Conservation (phyloP, 345 rosid genomes). For the Lumnitzera littorea region DNA sequence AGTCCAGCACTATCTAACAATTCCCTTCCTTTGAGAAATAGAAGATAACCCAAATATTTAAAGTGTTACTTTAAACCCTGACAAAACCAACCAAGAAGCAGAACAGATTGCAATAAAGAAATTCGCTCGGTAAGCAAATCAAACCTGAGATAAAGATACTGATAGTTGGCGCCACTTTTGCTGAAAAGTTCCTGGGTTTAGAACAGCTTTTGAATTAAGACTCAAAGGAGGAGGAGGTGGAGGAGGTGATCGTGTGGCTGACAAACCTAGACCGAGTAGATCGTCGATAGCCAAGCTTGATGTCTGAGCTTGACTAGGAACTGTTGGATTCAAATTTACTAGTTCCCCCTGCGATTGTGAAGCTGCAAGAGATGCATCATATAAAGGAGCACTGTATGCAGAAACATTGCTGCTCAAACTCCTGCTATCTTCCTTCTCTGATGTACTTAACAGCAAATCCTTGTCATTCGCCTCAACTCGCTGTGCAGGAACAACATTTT, state of each 20-base stretch:
- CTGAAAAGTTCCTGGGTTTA: constrained; percentile 80
- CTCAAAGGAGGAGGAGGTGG: constrained; percentile 57
- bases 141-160: constrained; percentile 61
- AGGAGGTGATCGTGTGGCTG: constrained; percentile 41
- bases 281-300: constrained; percentile 75
- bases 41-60: no score
- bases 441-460: constrained; percentile 70
- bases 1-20: no score
- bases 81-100: neutral
- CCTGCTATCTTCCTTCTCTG: constrained; percentile 74
- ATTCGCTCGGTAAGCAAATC: neutral
- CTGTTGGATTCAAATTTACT: constrained; percentile 34
- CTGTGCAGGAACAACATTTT: constrained; percentile 48
- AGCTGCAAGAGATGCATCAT: constrained; percentile 34
- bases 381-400: constrained; percentile 59
- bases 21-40: no score
- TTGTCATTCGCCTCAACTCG: constrained; percentile 83
- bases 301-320: constrained; percentile 25
- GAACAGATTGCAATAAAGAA: constrained; percentile 1
- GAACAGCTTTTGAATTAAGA: constrained; percentile 71
- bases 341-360: constrained; percentile 45
- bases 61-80: no score
- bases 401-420: constrained; percentile 46
- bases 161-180: constrained; percentile 92
- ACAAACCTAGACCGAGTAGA: constrained; percentile 67